These are phyloP conservation scores for Cercis canadensis DNA, from an alignment of 306 rosid species.

Conservation along the genomic window DNA sequence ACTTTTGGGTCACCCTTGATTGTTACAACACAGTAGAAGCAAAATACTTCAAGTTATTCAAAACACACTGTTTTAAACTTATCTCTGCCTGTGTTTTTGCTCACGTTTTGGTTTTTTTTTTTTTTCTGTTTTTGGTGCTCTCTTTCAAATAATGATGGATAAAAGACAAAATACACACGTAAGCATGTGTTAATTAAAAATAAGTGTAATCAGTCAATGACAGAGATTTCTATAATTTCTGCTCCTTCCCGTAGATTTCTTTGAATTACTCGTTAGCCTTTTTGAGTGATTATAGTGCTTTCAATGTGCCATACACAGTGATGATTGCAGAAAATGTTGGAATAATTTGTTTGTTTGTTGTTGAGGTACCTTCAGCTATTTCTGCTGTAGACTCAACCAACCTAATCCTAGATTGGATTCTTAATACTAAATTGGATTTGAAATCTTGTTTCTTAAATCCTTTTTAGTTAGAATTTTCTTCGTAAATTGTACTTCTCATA, in stretches of 20 bases:
- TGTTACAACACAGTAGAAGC: not conserved
- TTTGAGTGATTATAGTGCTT: constrained; percentile 37
- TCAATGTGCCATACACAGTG: constrained; percentile 43
- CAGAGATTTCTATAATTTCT: constrained; percentile 36
- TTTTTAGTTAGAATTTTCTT: not conserved
- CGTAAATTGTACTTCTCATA: not conserved
- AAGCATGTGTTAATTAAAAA: constrained; percentile 17
- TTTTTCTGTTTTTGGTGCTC: not conserved
- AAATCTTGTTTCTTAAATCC: not conserved
- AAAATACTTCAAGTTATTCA: not conserved
- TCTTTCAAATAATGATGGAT: constrained; percentile 25
- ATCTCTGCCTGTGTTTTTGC: constrained; percentile 13
- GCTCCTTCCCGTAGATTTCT: constrained; percentile 27
- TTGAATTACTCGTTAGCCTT: constrained; percentile 27
- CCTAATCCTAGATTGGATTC: constrained; percentile 29
- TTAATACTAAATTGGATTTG: constrained; percentile 9
- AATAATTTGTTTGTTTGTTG: constrained; percentile 35
- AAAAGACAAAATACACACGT: constrained; percentile 14
- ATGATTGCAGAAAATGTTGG: constrained; percentile 27
- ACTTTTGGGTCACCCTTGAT: constrained; percentile 10
- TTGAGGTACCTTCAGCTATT: constrained; percentile 26
- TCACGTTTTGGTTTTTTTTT: no score
- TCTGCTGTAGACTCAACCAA: constrained; percentile 34
- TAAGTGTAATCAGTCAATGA: constrained; percentile 21
- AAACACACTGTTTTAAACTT: constrained; percentile 1